Base-by-base conservation (phyloP, 2,329 filamentous ascomycete genomes). In the Claviceps sp. region DNA sequence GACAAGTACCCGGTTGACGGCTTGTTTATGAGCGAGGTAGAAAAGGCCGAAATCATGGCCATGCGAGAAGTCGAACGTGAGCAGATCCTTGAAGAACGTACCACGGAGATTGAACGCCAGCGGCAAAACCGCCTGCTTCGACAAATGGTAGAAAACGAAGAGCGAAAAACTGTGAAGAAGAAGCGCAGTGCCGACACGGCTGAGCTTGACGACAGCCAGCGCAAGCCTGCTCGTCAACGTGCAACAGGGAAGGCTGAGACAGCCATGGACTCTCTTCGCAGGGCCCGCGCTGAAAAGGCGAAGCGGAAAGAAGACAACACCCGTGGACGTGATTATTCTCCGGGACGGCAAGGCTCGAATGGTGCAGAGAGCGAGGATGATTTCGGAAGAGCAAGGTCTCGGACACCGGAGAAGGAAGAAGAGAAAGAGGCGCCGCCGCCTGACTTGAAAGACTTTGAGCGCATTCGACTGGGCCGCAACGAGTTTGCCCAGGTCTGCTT, bases 401-500 rank as follows among this genome's bases (percentile, higher is more conserved):
- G 68, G 17, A 73, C 76, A 1, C 78, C 77, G 1, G 77, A 80
- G 50, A 84, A 82, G 57, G 81, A 87, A 55, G 76, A 77, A 13
- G 80, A 81, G 26, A 84, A 87, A 3, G 81, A 85, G 40, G 71
- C 93, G 30, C 80, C 81, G 14, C 84, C 82, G 26, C 81, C 87
- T 2, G 81, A 85, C 39, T 73, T 95, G 19, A 77, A 77, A n/a
- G 89, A 97, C 65, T 82, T 91, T 57, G 86, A 97, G 63, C 81
- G 87, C 49, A 81, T 91, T 50, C 82, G 89, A 53, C 79, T 98
- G 54, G 88, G 90, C 48, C 81, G 93, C 56, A 85, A 80, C 58
- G 87, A 89, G 62, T 95, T 98, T 65, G 85, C 86, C 6, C 82
- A 91, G 62, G 85, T 95, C 52, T 96, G 89, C 74, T 95, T 95